Conservation (phyloP, 192 early-diverging fungal species). For the Martensiomyces pterosporus region DNA sequence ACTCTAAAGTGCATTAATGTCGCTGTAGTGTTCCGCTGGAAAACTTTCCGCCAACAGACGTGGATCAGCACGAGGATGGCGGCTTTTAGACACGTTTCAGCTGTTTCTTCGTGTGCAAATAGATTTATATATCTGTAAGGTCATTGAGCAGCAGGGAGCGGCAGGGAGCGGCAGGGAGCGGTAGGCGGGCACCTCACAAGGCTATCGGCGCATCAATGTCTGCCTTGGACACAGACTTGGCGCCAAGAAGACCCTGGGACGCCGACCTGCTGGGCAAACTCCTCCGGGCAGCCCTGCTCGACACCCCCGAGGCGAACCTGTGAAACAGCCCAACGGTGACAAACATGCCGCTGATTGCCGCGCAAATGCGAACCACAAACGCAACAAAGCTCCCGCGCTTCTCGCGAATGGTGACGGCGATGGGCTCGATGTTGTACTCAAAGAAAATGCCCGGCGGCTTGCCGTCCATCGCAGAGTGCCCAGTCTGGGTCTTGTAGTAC, state of each 20-base stretch:
- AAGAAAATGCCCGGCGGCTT: constrained; percentile 71
- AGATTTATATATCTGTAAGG: no score
- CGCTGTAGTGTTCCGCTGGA: no score
- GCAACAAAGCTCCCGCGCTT: constrained; percentile 56
- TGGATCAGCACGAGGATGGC: no score
- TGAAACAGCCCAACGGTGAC: constrained; percentile 63
- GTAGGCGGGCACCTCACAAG: no score
- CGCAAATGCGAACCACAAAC: constrained; percentile 78
- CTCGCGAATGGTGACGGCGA: constrained; percentile 75
- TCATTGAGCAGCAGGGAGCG: no score
- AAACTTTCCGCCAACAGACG: neutral
- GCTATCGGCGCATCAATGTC: neutral
- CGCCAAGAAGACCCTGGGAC: neutral
- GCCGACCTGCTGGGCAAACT: neutral
- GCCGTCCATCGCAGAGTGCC: constrained; percentile 5
- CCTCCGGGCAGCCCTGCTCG: neutral
- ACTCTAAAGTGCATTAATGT: no score
- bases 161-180: no score
- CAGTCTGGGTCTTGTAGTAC: constrained; percentile 40
- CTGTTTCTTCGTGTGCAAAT: no score
- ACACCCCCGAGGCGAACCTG: constrained; percentile 18
- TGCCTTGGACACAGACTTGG: neutral
- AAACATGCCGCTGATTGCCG: constrained; percentile 81
- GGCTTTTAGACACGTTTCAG: no score
- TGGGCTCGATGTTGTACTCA: constrained; percentile 88